These are phyloP conservation scores for Lactarius akahatsu DNA, from an alignment of 768 basidiomycete species.

Conservation along the genomic window DNA sequence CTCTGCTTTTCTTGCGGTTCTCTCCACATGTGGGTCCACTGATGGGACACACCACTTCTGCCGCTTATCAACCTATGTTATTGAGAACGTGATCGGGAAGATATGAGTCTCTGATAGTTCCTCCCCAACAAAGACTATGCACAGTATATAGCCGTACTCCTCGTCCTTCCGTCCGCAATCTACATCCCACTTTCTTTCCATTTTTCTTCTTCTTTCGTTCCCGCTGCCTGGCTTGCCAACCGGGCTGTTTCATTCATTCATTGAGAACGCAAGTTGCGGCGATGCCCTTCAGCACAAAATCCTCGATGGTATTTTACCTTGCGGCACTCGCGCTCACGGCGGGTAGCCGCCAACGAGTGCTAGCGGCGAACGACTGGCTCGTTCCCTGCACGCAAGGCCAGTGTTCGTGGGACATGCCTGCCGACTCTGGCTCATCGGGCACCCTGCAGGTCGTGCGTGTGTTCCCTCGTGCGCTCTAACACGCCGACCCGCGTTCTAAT, in stretches of 20 bases:
- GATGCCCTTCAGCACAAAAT: neutral
- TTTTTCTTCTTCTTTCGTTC: neutral
- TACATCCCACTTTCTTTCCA: neutral
- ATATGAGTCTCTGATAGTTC: neutral
- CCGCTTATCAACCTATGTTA: neutral
- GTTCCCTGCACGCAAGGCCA: slow-evolving; percentile 16
- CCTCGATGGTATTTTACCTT: neutral
- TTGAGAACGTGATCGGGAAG: neutral
- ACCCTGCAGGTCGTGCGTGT: slow-evolving; percentile 18
- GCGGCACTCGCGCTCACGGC: slow-evolving; percentile 1
- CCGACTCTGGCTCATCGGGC: neutral
- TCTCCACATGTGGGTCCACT: neutral
- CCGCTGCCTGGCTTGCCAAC: neutral
- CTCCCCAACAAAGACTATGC: neutral
- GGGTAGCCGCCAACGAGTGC: neutral
- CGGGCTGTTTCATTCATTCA: neutral
- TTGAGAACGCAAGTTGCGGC: neutral
- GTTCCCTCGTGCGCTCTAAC: neutral
- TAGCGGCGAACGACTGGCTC: slow-evolving; percentile 20
- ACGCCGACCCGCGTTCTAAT: neutral
- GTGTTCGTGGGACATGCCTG: slow-evolving; percentile 22
- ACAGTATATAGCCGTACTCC: neutral
- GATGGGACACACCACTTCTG: neutral
- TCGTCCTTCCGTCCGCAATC: neutral
- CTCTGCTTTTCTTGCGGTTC: neutral